Base-by-base conservation (phyloP, 2,329 filamentous ascomycete species). In the Diaporthe sp. region DNA sequence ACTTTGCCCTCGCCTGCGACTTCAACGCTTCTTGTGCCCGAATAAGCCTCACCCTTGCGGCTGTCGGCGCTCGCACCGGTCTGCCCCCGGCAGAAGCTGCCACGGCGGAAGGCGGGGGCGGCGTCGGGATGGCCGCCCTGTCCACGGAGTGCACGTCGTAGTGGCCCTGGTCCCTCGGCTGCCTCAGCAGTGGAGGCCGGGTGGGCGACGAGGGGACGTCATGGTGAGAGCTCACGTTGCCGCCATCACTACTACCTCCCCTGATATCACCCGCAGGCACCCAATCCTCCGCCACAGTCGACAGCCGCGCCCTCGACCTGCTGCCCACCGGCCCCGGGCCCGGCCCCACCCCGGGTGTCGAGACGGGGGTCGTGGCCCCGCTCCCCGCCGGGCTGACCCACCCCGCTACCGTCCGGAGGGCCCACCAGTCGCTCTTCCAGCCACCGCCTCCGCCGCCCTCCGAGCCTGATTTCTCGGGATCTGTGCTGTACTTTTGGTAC, bases 1-100 rank as follows among this genome's bases (percentile, higher is more conserved):
- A 51, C 58, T 39, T 70, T 2, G 61, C 25, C 28, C 71, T 58
- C 37, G 70, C 65, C n/a, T 73, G 58, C 8, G 71, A 67, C 51
- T 70, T 67, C 9, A 77, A 9, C 25, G 76, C 76, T 22, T 77
- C 76, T 44, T 77, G 76, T 4, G 76, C 76, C 25, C 73, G 49
- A 9, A 49, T 17, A 1, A 77, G 65, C 39, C 76, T 31, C 17
- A 75, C 74, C 51, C 76, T 51, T 22, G 76, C 73, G 1, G 74
- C 68, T 3, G 76, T 67, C 1, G 74, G 65, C 6, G 73, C 73
- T 2, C 73, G 61, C 22, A 53, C 46, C 15, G 65, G 72, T 31
- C 71, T 49, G 19, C 22, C 19, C 1, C 44, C 34, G 0, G n/a
- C 67, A n/a, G 57, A 22, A 13, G 19, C 58, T 13, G 34, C 37